Conservation (phyloP, 2,329 filamentous ascomycete genomes). For the Aureobasidium sp. region DNA sequence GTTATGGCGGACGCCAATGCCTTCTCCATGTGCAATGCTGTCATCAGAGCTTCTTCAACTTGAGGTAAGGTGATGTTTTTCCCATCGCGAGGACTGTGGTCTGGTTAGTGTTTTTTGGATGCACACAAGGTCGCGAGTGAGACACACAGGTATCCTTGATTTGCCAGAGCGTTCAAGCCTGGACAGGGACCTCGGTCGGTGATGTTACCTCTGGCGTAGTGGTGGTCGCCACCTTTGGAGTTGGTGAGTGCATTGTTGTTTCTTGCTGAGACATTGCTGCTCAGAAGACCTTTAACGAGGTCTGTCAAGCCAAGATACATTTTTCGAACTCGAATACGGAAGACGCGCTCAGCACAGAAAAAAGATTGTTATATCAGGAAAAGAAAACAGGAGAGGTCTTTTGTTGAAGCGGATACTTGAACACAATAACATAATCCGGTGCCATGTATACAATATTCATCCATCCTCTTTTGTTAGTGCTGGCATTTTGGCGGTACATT, state of each 20-base stretch:
- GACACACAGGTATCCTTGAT: constrained; percentile 30
- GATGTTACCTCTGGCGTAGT: constrained; percentile 17
- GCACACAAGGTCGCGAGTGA: neutral
- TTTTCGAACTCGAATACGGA: neutral
- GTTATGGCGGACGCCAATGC: constrained; percentile 24
- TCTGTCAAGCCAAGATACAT: constrained; percentile 20
- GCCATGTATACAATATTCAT: too few relatives aligned
- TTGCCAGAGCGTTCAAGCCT: constrained; percentile 27
- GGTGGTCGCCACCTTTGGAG: constrained; percentile 19
- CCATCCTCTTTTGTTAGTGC: neutral
- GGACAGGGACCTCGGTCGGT: constrained; percentile 26
- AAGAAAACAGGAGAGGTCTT: neutral
- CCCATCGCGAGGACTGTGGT: constrained; percentile 28
- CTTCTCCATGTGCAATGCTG: neutral
- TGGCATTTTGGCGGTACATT: neutral
- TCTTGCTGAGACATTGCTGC: constrained; percentile 10
- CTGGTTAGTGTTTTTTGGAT: too few relatives aligned
- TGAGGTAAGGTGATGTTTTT: constrained; percentile 27
- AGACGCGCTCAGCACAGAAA: neutral
- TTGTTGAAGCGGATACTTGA: neutral
- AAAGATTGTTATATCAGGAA: neutral
- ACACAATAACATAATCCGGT: neutral
- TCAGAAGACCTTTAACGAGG: constrained; percentile 19
- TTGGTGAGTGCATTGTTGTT: constrained; percentile 14
- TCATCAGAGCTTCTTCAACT: constrained; percentile 25